Evolutionary conservation across 1,284 basidiomycete species (phyloP).

Genomic region (Cystobasidiaceae sp.): DNA sequence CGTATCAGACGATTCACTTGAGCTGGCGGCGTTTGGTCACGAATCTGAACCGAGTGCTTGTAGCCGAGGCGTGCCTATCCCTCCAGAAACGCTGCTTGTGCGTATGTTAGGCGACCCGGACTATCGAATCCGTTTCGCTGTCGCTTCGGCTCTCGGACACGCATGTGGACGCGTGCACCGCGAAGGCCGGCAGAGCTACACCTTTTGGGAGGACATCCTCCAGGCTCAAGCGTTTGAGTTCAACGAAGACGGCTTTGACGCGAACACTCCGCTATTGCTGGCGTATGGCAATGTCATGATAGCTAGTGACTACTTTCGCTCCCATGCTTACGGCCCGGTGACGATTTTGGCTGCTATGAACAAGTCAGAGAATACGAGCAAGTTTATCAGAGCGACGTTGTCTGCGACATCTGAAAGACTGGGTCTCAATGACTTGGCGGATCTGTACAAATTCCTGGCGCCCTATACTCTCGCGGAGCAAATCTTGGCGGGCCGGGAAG

Average conservation of each 20-base stretch:
- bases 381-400: constrained; percentile 64
- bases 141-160: constrained; percentile 59
- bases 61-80: constrained; percentile 39
- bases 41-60: constrained; percentile 45
- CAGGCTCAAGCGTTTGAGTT: constrained; percentile 18
- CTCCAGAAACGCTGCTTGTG: constrained; percentile 53
- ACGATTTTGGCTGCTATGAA: constrained; percentile 56
- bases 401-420: constrained; percentile 61
- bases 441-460: constrained; percentile 72
- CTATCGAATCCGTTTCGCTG: constrained; percentile 76
- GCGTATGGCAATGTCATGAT: constrained; percentile 69
- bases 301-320: constrained; percentile 68
- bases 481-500: not conserved
- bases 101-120: constrained; percentile 63
- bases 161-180: constrained; percentile 49
- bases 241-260: constrained; percentile 58
- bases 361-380: constrained; percentile 51
- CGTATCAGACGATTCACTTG: constrained; percentile 58
- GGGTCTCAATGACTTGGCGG: constrained; percentile 60
- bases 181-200: constrained; percentile 22
- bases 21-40: constrained; percentile 50
- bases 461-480: constrained; percentile 55
- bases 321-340: constrained; percentile 81
- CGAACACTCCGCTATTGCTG: constrained; percentile 66
- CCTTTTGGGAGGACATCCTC: constrained; percentile 35